phyloP scores from a whole-genome alignment of 2,329 filamentous ascomycete genomes.

The Ilyonectria destructans region DNA sequence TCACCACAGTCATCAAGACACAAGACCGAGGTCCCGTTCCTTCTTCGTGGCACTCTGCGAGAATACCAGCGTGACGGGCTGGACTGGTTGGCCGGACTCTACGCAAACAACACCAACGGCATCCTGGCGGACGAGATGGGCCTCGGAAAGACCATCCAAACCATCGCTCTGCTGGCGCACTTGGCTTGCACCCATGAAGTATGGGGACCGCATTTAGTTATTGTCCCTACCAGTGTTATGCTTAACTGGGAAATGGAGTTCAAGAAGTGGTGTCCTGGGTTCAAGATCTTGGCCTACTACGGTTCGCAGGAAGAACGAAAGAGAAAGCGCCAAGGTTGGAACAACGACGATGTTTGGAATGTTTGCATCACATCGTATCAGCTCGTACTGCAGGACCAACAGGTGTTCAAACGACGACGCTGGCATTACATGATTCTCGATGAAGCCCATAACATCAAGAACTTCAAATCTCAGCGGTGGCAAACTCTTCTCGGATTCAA shows the following conservation, averaged over 20 bases:
- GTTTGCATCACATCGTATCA: constrained; percentile 99
- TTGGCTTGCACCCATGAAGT: constrained; percentile 91
- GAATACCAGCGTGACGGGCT: constrained; percentile 98
- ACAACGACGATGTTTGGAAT: constrained; percentile 94
- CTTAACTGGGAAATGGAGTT: constrained; percentile 99
- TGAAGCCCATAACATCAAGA: constrained; percentile 99
- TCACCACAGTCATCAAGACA: constrained; percentile 57
- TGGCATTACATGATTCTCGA: constrained; percentile 99
- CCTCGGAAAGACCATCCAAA: constrained; percentile 97
- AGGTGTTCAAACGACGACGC: constrained; percentile 90
- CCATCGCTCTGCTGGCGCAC: constrained; percentile 93
- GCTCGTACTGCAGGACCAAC: constrained; percentile 92
- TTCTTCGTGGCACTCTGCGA: constrained; percentile 89
- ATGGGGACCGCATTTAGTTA: constrained; percentile 96
- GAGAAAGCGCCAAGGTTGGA: constrained; percentile 93
- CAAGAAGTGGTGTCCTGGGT: constrained; percentile 98
- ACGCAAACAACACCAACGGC: constrained; percentile 93
- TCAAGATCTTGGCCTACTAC: constrained; percentile 98
- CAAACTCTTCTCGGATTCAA: constrained; percentile 95
- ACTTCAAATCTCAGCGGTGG: constrained; percentile 98
- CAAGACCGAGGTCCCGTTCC: constrained; percentile 83
- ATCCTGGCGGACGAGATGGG: constrained; percentile 99
- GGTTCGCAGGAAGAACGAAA: constrained; percentile 94
- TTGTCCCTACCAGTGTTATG: constrained; percentile 98
- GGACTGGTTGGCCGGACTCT: constrained; percentile 95